Evolutionary conservation across 108 stramenopile species (phyloP).

Genomic region (Hondaea fermentalgiana): DNA sequence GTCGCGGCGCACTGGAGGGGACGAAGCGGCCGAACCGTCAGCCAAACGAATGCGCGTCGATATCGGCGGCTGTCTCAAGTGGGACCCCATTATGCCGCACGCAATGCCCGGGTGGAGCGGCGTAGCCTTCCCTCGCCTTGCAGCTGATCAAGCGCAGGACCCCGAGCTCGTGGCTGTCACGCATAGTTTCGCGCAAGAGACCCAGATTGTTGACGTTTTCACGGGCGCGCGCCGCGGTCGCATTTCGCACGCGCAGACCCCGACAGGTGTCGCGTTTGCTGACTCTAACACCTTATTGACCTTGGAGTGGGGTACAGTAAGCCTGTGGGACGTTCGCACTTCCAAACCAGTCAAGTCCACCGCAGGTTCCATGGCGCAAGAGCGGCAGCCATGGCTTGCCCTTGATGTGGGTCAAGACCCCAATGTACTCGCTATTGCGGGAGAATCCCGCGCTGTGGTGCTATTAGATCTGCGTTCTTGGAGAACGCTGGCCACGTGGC

Average conservation of each 20-base stretch:
- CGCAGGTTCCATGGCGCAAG: background rate
- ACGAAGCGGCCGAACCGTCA: background rate
- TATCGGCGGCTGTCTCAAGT: background rate
- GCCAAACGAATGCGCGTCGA: background rate
- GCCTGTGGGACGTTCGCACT: background rate
- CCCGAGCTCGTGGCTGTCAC: background rate
- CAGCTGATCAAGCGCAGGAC: background rate
- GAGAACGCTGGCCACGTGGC: background rate
- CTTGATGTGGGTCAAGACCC: background rate
- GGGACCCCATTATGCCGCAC: background rate
- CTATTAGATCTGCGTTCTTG: background rate
- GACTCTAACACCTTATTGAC: background rate
- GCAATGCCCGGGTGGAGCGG: background rate
- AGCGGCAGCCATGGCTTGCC: background rate
- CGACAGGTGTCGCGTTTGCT: background rate
- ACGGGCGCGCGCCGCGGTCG: background rate
- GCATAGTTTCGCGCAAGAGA: background rate
- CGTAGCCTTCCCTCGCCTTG: background rate
- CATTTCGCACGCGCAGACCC: background rate
- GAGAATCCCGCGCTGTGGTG: background rate
- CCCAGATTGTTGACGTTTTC: background rate
- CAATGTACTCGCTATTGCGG: background rate
- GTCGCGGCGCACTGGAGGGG: background rate
- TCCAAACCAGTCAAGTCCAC: background rate
- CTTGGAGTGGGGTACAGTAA: background rate